Evolutionary conservation across 1,284 basidiomycete genomes (phyloP).

Genomic region (Filobasidium uniguttulatum): DNA sequence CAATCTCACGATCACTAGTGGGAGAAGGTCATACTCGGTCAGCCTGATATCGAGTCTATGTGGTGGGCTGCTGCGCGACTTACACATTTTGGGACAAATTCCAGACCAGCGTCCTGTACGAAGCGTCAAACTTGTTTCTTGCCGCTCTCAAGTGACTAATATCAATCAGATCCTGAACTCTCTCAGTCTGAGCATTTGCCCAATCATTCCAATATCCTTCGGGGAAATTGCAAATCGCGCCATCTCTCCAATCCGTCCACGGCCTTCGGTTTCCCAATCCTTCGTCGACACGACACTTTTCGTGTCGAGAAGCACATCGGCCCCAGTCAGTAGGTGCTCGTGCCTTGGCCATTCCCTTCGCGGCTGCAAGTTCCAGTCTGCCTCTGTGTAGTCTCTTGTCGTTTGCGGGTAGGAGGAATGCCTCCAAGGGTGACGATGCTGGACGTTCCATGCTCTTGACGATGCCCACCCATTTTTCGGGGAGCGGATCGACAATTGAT

Average conservation of each 20-base stretch:
- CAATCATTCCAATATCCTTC: constrained; percentile 93
- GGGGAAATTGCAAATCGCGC: constrained; percentile 70
- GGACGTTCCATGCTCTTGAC: constrained; percentile 61
- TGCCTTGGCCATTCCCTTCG: constrained; percentile 19
- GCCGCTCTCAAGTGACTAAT: constrained; percentile 74
- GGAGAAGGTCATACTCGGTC: not conserved
- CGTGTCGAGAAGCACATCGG: constrained; percentile 82
- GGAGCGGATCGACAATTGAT: constrained; percentile 42
- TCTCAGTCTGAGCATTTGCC: constrained; percentile 77
- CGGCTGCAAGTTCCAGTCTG: constrained; percentile 60
- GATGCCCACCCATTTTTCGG: constrained; percentile 55
- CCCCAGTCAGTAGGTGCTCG: constrained; percentile 53
- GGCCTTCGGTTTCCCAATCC: constrained; percentile 68
- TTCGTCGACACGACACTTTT: constrained; percentile 73
- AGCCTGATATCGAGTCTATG: constrained; percentile 17
- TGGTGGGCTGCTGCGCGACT: not conserved
- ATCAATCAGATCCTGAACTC: constrained; percentile 88
- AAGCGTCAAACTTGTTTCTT: constrained; percentile 63
- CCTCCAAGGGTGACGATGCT: constrained; percentile 77
- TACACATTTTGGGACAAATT: constrained; percentile 89
- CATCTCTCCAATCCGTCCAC: constrained; percentile 85
- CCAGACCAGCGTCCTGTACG: constrained; percentile 88
- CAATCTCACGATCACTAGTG: constrained; percentile 56
- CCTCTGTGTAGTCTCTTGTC: constrained; percentile 83
- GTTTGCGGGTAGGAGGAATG: constrained; percentile 78